Percentiles rank a stretch among this genome's conserved stretches.
Evolutionary conservation across 139 green algal species (phyloP).

Genomic region (Chlamydomonas sphaeroides): DNA sequence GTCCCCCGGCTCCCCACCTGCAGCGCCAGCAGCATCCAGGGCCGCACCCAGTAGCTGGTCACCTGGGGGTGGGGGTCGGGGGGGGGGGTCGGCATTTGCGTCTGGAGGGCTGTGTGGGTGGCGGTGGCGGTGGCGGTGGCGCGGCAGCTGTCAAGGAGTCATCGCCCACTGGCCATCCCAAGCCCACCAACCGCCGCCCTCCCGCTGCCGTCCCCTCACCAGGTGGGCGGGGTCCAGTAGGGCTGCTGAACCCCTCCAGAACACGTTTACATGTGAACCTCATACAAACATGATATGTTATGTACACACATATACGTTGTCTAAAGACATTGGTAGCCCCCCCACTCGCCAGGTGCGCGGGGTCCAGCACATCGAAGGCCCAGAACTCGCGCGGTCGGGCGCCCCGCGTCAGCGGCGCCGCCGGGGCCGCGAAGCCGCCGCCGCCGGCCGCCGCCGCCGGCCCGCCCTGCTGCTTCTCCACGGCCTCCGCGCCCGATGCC

Average conservation of each 20-base stretch:
- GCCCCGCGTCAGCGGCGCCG: background rate
- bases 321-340: no score
- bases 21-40: constrained; percentile 41
- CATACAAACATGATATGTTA: background rate
- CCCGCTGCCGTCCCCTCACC: no score
- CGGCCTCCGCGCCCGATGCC: background rate
- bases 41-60: constrained; percentile 22
- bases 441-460: no score
- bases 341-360: constrained; percentile 38
- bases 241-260: no score
- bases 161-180: background rate
- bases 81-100: background rate
- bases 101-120: background rate
- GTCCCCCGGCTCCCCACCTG: no score
- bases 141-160: background rate
- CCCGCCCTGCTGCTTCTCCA: no score
- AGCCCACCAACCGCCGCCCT: no score
- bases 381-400: constrained; percentile 34
- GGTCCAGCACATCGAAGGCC: constrained; percentile 52
- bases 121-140: background rate
- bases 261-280: background rate
- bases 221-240: no score
- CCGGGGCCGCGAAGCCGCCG: no score
- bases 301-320: no score
- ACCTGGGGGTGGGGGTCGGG: constrained; percentile 7